Conservation (phyloP, 495 filamentous ascomycete genomes). For the Penicillium macrosclerotiorum region DNA sequence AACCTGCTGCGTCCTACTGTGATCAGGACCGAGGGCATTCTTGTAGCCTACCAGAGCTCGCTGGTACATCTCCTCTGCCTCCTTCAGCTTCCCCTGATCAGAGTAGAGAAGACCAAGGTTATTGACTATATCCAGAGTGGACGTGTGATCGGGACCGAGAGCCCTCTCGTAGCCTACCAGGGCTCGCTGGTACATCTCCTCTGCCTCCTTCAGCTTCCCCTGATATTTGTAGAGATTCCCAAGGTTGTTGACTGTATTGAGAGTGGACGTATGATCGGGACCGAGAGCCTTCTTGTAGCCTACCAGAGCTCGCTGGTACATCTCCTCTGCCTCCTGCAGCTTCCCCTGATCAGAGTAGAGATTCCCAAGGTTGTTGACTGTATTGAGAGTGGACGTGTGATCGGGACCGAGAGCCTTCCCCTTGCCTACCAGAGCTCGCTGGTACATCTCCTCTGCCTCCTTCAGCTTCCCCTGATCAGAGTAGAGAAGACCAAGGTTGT, state of each 20-base stretch:
- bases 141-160: slow-evolving; percentile 21
- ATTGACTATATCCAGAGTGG: slow-evolving; percentile 26
- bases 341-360: slow-evolving; percentile 36
- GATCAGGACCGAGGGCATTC: slow-evolving; percentile 33
- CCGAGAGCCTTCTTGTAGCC: slow-evolving; percentile 36
- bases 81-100: slow-evolving; percentile 31
- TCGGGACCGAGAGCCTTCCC: slow-evolving; percentile 32
- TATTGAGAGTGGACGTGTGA: slow-evolving; percentile 29
- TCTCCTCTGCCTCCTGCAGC: slow-evolving; percentile 36
- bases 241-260: slow-evolving; percentile 35
- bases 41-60: slow-evolving; percentile 26
- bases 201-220: slow-evolving; percentile 33
- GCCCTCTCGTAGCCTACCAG: slow-evolving; percentile 27
- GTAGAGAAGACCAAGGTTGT: slow-evolving; percentile 32
- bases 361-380: slow-evolving; percentile 33
- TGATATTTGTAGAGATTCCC: slow-evolving; percentile 20
- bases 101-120: slow-evolving; percentile 33
- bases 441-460: slow-evolving; percentile 37
- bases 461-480: slow-evolving; percentile 26
- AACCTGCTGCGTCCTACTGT: slow-evolving; percentile 6
- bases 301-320: slow-evolving; percentile 29
- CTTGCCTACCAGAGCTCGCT: slow-evolving; percentile 23
- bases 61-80: slow-evolving; percentile 38
- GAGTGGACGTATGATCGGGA: slow-evolving; percentile 31
- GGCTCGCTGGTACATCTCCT: slow-evolving; percentile 27